Evolutionary conservation across 208 protist species (phyloP), one percentile per base, ranked within the genome.

Genomic region (Willaertia magna): DNA sequence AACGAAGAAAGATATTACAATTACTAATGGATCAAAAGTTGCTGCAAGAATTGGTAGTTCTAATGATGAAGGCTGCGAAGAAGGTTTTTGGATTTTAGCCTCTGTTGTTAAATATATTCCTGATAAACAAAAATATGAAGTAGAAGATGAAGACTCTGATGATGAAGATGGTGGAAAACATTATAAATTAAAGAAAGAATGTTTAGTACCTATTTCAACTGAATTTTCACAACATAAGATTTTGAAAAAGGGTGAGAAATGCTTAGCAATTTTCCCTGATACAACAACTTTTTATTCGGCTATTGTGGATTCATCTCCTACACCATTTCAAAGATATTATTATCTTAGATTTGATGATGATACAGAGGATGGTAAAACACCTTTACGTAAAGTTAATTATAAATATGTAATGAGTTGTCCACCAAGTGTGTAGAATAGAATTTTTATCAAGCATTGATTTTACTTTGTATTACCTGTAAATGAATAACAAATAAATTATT

Each of bases 261-360:
- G 87, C 48, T 46, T 89, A 0, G 85, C 85, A 26, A 87, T 89
- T 48, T 89, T 88, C 48, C 88, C 88, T 9, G 86, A 89, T 75
- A 89, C 88, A 16, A 89, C 88, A 1, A 61, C 88, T 0, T 89
- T 89, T 59, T 89, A 89, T 83, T 44, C 79, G 11, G 88, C 88
- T 0, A 74, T 84, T 30, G 88, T 89, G 18, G 79, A 87, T 0
- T 43, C 47, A 22, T 44, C 30, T 49, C 52, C 48, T 48, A 88
- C 49, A 22, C 46, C 55, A 6, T 88, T 86, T 42, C 51, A 48
- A 7, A 59, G 81, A 18, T 39, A 48, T 42, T 89, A 87, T 59
- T 49, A 40, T 74, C 20, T 89, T 9, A 78, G 86, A 30, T 89
- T 89, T 84, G 88, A 89, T 14, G 88, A 89, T 86, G 88, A 89